phyloP scores from a whole-genome alignment of 1,139 yeast genomes.

The Blastobotrys niveus region DNA sequence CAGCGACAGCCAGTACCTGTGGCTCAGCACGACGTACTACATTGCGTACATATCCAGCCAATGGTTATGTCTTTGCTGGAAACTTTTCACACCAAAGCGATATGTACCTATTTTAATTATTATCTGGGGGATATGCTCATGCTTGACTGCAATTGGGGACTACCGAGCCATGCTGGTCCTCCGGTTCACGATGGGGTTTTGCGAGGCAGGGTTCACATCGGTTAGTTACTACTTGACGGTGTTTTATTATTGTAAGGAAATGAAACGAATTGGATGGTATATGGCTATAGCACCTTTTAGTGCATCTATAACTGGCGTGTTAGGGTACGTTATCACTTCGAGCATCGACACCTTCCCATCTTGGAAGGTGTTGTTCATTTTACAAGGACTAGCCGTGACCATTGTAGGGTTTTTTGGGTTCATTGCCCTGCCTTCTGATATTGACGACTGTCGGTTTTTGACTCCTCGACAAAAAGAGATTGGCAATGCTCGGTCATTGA shows the following conservation, averaged over 20 bases:
- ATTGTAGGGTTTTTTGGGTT: constrained; percentile 5
- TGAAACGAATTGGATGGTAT: not conserved
- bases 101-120: constrained; percentile 4
- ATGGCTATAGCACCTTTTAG: constrained; percentile 5
- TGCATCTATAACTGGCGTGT: not conserved
- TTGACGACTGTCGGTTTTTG: not conserved
- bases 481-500: constrained; percentile 25
- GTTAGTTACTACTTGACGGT: not conserved
- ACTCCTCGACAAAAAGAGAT: constrained; percentile 24
- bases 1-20: not conserved
- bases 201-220: not conserved
- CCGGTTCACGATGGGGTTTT: constrained; percentile 26
- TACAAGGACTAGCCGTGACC: not conserved
- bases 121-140: constrained; percentile 5
- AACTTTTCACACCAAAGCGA: not conserved
- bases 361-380: constrained; percentile 6
- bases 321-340: not conserved
- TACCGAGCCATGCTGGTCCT: constrained; percentile 26
- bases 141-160: not conserved
- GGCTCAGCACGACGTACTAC: constrained; percentile 1
- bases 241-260: constrained; percentile 1
- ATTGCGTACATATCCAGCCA: not conserved
- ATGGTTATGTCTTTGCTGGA: constrained; percentile 4
- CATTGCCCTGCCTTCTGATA: constrained; percentile 2
- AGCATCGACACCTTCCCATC: not conserved